Evolutionary conservation across 805 yeast genomes (phyloP).

Genomic region (Candida multigemmis): DNA sequence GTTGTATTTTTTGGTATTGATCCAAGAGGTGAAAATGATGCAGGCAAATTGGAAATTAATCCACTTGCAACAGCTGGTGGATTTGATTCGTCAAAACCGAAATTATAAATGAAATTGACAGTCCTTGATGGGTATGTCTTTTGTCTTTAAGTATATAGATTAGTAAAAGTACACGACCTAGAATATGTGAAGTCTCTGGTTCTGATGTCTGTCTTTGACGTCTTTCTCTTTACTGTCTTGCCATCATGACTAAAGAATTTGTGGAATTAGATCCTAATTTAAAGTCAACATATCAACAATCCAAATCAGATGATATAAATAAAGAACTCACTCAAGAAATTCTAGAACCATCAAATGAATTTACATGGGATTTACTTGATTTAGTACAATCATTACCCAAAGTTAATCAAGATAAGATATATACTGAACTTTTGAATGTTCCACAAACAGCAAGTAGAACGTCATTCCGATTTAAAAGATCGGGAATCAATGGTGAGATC

Average conservation of each 20-base stretch:
- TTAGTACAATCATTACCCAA: constrained; percentile 44
- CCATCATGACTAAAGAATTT: too few species aligned
- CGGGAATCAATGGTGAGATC: constrained; percentile 70
- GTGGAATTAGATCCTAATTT: background rate
- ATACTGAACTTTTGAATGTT: constrained; percentile 38
- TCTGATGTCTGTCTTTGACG: too few species aligned
- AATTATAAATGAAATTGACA: constrained; percentile 19
- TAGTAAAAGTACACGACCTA: too few species aligned
- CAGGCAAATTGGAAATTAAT: constrained; percentile 48
- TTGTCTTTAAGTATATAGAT: too few species aligned
- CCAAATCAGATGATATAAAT: background rate
- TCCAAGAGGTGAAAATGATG: constrained; percentile 27
- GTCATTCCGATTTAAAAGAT: constrained; percentile 55
- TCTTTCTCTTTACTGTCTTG: too few species aligned
- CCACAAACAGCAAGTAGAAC: constrained; percentile 64
- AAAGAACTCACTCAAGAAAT: constrained; percentile 24
- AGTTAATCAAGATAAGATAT: constrained; percentile 15
- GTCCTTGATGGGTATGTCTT: background rate
- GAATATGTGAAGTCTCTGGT: too few species aligned
- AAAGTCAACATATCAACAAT: background rate
- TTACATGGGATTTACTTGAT: constrained; percentile 68
- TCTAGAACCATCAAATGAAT: constrained; percentile 51
- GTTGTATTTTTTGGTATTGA: constrained; percentile 85
- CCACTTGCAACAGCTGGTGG: constrained; percentile 55
- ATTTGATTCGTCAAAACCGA: constrained; percentile 33